phyloP scores from a whole-genome alignment of 257 asterid species.

The Fraxinus cuspidata region DNA sequence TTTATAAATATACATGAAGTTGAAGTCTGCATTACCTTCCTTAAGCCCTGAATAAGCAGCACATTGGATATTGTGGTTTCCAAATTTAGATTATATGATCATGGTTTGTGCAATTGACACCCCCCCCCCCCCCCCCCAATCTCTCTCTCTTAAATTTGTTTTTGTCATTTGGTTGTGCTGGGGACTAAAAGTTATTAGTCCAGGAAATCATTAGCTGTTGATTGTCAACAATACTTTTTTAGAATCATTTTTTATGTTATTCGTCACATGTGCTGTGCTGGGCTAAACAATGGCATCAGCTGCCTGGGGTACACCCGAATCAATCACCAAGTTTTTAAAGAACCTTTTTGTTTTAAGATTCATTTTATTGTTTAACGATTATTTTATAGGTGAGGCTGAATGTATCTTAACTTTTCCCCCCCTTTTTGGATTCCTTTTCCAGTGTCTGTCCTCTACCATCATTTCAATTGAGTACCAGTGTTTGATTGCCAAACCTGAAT shows the following conservation, averaged over 20 bases:
- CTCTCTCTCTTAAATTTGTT: neutral
- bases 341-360: neutral
- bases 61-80: neutral
- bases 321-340: neutral
- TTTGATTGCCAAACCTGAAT: neutral
- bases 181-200: slow-evolving; percentile 2
- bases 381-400: neutral
- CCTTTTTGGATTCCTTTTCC: neutral
- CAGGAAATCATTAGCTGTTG: neutral
- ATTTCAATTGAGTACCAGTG: slow-evolving; percentile 8
- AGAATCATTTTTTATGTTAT: neutral
- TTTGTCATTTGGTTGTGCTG: slow-evolving; percentile 3
- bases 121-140: neutral
- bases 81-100: neutral
- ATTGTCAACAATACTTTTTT: neutral
- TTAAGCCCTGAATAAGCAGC: neutral
- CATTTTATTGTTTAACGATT: neutral
- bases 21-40: neutral
- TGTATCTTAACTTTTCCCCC: neutral
- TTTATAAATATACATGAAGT: neutral
- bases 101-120: neutral
- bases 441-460: neutral
- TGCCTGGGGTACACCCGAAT: neutral
- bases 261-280: neutral
- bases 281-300: neutral